Evolutionary conservation across 1,139 yeast genomes (phyloP), one percentile per base, ranked within the genome.

Genomic region (Pichia sp.): DNA sequence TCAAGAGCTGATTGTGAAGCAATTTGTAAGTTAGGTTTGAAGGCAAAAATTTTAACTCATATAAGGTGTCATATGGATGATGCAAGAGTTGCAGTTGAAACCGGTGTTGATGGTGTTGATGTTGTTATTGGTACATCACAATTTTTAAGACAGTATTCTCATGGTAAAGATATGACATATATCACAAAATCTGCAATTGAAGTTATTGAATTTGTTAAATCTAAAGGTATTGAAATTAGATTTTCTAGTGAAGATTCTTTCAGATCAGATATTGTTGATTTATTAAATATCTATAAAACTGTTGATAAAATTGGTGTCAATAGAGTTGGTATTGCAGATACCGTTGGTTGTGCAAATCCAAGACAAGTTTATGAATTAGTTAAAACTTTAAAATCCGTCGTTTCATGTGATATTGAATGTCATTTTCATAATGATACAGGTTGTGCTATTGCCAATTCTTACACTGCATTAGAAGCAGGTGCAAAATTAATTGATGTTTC

Each of bases 381-480:
- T 59, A 84, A 95, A 70, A 93, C 98, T 45, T 83, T 93, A 70
- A 87, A 85, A 74, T 83, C 91, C 16, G 96, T 91, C 49, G 98
- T 93, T 48, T 85, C 90, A 42, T 93, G 99, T 76, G 98, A 93
- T 70, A 91, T 93, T 65, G 99, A 93, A 74, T 89, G 97, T 71
- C 99, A 93, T 73, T 93, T 93, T 89, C 99, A 93, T 76, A 89
- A 93, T 70, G 99, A 93, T 71, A 93, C 99, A 45, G 99, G 99
- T 56, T 91, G 98, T 77, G 98, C 99, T 61, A 88, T 93, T 74
- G 97, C 98, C 57, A 93, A 93, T 70, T 96, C 99, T 47, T 93
- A 93, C 78, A 88, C 97, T 58, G 98, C 98, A 19, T 79, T 93
- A 65, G 99, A 93, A 74, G 99, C 95, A 51, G 99, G 99, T 67